Conservation (phyloP, 2,329 filamentous ascomycete species). For the Apiospora arundinis region DNA sequence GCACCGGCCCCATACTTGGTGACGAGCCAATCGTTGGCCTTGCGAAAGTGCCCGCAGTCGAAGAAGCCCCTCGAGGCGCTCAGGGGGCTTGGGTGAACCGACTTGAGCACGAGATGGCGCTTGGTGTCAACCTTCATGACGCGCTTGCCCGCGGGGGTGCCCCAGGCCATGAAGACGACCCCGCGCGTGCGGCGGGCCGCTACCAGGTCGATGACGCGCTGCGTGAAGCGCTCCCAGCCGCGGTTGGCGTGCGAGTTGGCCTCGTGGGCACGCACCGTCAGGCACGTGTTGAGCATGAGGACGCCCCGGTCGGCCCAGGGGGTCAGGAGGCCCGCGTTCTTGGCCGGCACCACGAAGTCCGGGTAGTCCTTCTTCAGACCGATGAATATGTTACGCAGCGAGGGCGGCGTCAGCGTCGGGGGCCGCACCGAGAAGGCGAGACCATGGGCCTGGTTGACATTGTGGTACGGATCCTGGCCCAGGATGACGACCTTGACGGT, state of each 20-base stretch:
- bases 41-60: constrained; percentile 80
- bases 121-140: constrained; percentile 74
- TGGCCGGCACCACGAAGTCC: constrained; percentile 74
- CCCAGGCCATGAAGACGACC: constrained; percentile 97
- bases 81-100: constrained; percentile 91
- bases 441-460: constrained; percentile 92
- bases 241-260: constrained; percentile 84
- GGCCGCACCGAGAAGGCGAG: constrained; percentile 94
- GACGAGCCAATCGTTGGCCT: constrained; percentile 85
- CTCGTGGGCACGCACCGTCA: constrained; percentile 90
- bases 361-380: constrained; percentile 90
- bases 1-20: constrained; percentile 79
- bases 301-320: constrained; percentile 96
- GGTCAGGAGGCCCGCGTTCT: constrained; percentile 81
- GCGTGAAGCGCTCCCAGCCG: constrained; percentile 94
- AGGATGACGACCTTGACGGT: constrained; percentile 91
- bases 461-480: constrained; percentile 98
- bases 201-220: constrained; percentile 88
- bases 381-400: constrained; percentile 91
- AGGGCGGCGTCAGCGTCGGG: constrained; percentile 86
- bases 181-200: constrained; percentile 77
- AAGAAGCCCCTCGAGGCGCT: constrained; percentile 85
- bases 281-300: constrained; percentile 89
- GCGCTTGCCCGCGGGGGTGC: constrained; percentile 80
- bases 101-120: constrained; percentile 82